Evolutionary conservation across 768 basidiomycete genomes (phyloP), one percentile per base, ranked within the genome.

Genomic region (Piloderma croceum): DNA sequence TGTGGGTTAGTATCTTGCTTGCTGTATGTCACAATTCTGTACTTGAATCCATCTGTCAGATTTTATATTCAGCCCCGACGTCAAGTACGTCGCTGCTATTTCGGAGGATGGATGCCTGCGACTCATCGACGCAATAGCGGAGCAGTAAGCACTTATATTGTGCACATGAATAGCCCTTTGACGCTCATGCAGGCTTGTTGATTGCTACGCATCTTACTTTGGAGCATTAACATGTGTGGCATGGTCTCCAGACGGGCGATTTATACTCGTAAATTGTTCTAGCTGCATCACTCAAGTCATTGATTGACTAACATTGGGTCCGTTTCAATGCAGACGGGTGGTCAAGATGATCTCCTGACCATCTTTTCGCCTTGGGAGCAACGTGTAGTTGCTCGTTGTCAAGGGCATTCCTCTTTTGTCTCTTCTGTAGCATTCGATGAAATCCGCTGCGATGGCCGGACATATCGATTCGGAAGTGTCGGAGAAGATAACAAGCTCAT

Each of bases 401-500:
- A 96, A 61, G 96, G 96, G 1, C 96, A 99, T 56, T 88, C 90
- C 0, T 93, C 90, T 2, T 98, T 96, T 56, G 88, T 99, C 6
- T 84, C 90, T 0, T 72, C 79, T 9, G 75, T 98, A 13, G 83
- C 85, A 2, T 98, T 97, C 57, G 96, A 99, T 58, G 81, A 84
- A n/a, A 68, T 81, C 22, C 77, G 85, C 15, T 89, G 89, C 49
- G 90, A 93, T 49, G 84, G 85, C 21, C 74, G 92, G 24, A 90
- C 90, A 31, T 94, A 97, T 55, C 77, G 94, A 6, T 97, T 99
- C 53, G 91, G 86, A 2, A 93, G 90, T 53, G 90, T 97, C 3
- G 96, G 92, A 13, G 94, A 98, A 59, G 96, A 99, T 53, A 96
- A 93, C 58, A 93, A 93, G 58, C 55, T 99, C 4, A 86, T 96